A percentile compares a stretch with the other conserved stretches of the same genome.
phyloP scores from a whole-genome alignment of 1,284 basidiomycete genomes.

The Rhodotorula glutinis region DNA sequence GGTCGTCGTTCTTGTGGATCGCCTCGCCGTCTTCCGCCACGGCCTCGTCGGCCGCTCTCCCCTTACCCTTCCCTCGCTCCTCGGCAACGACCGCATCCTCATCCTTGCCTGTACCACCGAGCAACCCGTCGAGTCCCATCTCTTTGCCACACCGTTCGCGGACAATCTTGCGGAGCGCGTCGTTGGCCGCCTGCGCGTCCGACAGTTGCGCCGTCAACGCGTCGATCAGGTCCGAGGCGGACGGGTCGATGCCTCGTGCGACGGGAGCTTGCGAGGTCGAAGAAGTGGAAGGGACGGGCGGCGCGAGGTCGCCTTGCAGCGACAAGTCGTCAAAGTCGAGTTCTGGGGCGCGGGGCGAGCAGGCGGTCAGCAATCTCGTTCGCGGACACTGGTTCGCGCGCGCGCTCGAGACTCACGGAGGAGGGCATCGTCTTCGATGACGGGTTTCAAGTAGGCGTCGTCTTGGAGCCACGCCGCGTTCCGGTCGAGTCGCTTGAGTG shows the following conservation, averaged over 20 bases:
- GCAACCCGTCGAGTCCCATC: slow-evolving; percentile 28
- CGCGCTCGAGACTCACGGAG: slow-evolving; percentile 64
- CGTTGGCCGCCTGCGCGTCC: slow-evolving; percentile 32
- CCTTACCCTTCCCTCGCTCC: slow-evolving; percentile 28
- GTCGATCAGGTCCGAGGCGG: slow-evolving; percentile 30
- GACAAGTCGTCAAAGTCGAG: slow-evolving; percentile 57
- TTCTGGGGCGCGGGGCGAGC: slow-evolving; percentile 53
- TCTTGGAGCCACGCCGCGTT: slow-evolving; percentile 63
- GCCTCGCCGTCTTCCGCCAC: slow-evolving; percentile 22
- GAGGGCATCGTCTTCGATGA: slow-evolving; percentile 75
- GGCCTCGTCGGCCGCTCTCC: slow-evolving; percentile 41
- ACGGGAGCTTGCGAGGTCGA: background rate
- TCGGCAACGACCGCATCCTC: background rate
- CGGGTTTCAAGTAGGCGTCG: slow-evolving; percentile 74
- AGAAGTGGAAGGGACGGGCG: slow-evolving; percentile 2
- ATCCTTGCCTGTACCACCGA: background rate
- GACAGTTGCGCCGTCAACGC: slow-evolving; percentile 36
- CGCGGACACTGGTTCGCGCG: background rate
- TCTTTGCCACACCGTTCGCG: slow-evolving; percentile 24
- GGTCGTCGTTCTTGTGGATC: slow-evolving; percentile 70
- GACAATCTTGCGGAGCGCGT: slow-evolving; percentile 30
- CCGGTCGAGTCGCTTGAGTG: slow-evolving; percentile 57
- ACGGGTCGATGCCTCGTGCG: slow-evolving; percentile 8
- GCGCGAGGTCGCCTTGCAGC: slow-evolving; percentile 4
- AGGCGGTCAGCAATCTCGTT: background rate